phyloP scores from a whole-genome alignment of 2,329 filamentous ascomycete genomes.

The Reticulascus tulasneorum region DNA sequence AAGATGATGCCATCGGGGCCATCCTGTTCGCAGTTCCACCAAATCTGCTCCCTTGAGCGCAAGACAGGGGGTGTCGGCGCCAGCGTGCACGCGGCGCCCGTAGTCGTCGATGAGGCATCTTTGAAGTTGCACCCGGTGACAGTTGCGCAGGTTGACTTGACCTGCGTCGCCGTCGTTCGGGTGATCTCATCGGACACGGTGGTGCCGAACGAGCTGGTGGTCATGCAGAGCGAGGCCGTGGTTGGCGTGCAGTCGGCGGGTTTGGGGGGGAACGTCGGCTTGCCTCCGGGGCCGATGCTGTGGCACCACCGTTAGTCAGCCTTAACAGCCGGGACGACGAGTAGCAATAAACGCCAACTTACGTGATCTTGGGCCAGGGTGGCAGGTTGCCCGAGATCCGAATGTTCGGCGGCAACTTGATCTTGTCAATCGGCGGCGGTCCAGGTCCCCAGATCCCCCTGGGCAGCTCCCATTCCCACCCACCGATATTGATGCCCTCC shows the following conservation, averaged over 20 bases:
- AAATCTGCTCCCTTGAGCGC: not conserved
- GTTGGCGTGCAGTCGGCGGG: not conserved
- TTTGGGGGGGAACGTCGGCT: not conserved
- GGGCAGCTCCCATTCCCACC: constrained; percentile 7
- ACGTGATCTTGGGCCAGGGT: constrained; percentile 9
- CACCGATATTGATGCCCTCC: constrained; percentile 1
- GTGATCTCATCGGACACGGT: not conserved
- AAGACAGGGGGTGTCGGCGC: not conserved
- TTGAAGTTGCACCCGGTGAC: not conserved
- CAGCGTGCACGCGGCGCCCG: not conserved
- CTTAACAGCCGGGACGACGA: too few relatives aligned
- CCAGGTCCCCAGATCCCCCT: constrained; percentile 14
- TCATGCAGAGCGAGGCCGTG: not conserved
- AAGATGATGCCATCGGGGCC: not conserved
- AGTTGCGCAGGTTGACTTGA: not conserved
- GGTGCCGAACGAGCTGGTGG: not conserved
- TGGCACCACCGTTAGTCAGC: not conserved
- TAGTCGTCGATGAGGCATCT: not conserved
- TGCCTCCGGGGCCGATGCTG: not conserved
- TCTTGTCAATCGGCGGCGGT: constrained; percentile 8
- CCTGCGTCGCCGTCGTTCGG: not conserved
- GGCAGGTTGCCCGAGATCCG: constrained; percentile 13
- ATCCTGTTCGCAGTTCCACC: not conserved
- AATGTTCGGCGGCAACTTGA: constrained; percentile 8
- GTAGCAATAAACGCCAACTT: too few relatives aligned